These are phyloP conservation scores for Capsicum pubescens DNA, from an alignment of 257 asterid genomes.

Conservation along the genomic window DNA sequence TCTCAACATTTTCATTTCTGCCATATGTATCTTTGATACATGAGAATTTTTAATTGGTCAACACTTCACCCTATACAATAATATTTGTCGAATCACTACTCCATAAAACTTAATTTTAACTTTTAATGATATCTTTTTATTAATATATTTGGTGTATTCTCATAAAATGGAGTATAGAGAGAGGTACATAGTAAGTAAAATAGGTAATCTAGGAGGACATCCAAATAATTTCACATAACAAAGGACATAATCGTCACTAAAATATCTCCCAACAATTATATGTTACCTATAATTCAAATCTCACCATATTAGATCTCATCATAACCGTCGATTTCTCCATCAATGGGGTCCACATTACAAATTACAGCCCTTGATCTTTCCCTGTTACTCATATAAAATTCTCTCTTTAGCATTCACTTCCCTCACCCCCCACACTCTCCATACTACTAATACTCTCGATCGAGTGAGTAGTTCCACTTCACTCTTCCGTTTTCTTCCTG, in stretches of 20 bases:
- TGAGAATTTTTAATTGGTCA: too few relatives aligned
- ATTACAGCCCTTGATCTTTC: constrained; percentile 46
- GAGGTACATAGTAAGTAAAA: too few relatives aligned
- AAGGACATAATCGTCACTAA: constrained; percentile 24
- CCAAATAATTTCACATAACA: not conserved
- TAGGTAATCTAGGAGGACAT: not conserved
- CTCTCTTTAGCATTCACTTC: constrained; percentile 36
- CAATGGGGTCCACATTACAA: constrained; percentile 27
- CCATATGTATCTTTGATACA: too few relatives aligned
- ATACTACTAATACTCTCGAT: constrained; percentile 34
- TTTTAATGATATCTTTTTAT: too few relatives aligned
- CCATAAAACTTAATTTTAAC: too few relatives aligned
- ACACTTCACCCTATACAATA: too few relatives aligned
- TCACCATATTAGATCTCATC: constrained; percentile 35
- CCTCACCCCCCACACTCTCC: constrained; percentile 20
- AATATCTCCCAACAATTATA: not conserved
- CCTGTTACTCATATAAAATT: constrained; percentile 45
- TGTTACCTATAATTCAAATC: constrained; percentile 12
- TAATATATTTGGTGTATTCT: too few relatives aligned
- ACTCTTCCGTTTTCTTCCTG: constrained; percentile 15
- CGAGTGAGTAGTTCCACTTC: constrained; percentile 32
- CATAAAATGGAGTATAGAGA: too few relatives aligned
- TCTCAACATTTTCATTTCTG: too few relatives aligned
- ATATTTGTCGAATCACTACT: too few relatives aligned
- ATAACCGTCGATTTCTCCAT: constrained; percentile 31